Percentiles rank a stretch among this genome's conserved stretches.
Evolutionary conservation across 2,329 filamentous ascomycete species (phyloP).

Genomic region (Sporothrix pseudoabietina): DNA sequence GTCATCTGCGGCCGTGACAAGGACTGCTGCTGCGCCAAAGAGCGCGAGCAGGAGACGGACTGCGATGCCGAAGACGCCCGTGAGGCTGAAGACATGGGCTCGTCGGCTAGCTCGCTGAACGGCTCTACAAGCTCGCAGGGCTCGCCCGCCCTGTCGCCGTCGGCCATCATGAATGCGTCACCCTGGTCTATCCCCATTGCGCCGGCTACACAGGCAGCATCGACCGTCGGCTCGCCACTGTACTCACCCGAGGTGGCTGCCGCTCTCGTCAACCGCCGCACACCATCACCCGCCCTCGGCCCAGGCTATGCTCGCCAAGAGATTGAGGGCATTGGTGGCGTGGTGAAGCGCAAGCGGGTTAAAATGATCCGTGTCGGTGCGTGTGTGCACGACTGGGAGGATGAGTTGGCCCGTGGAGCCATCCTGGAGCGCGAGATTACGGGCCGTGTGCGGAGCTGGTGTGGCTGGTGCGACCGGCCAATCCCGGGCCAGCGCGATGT

Average conservation of each 20-base stretch:
- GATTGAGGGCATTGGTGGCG: conserved; percentile 86
- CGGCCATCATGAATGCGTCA: conserved; percentile 15
- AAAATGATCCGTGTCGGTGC: conserved; percentile 79
- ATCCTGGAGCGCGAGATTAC: conserved; percentile 71
- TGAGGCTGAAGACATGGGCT: conserved; percentile 44
- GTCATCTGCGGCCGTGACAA: conserved; percentile 81
- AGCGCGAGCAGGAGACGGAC: conserved; percentile 81
- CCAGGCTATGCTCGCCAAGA: conserved; percentile 84
- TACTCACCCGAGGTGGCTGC: conserved; percentile 35
- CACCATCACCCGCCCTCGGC: conserved; percentile 56
- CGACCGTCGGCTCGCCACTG: conserved; percentile 33
- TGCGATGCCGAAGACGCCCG: conserved; percentile 77
- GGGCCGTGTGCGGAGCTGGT: conserved; percentile 77
- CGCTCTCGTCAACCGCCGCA: conserved; percentile 39
- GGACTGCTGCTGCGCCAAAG: conserved; percentile 73
- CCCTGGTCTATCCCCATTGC: conserved; percentile 33
- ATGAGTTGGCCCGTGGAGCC: conserved; percentile 67
- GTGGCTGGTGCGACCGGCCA: conserved; percentile 84
- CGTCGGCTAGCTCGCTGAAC: conserved; percentile 27
- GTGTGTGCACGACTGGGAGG: conserved; percentile 82
- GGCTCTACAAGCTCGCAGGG: conserved; percentile 28
- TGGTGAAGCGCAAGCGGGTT: conserved; percentile 85
- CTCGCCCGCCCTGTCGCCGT: conserved; percentile 27
- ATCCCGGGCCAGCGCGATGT: conserved; percentile 61
- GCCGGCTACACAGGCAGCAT: conserved; percentile 33